phyloP scores from a whole-genome alignment of 805 yeast genomes.

The Saturnispora saitoi region DNA sequence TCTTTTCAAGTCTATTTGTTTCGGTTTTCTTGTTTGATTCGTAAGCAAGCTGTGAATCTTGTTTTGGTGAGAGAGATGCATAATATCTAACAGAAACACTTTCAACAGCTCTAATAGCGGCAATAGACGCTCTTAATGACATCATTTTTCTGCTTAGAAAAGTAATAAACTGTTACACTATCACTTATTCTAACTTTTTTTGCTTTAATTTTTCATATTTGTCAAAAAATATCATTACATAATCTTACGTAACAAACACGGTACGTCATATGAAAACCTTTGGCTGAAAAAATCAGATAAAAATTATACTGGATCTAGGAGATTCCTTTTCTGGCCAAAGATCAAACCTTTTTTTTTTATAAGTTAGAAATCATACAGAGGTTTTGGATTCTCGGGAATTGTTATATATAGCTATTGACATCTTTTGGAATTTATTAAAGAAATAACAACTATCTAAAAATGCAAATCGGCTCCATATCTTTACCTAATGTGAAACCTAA shows the following conservation, averaged over 20 bases:
- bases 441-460: background rate
- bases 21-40: slow-evolving; percentile 51
- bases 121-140: background rate
- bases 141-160: background rate
- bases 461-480: slow-evolving; percentile 12
- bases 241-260: slow-evolving; percentile 2
- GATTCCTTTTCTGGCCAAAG: background rate
- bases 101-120: background rate
- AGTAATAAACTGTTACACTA: background rate
- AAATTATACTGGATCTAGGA: background rate
- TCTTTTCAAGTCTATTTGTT: slow-evolving; percentile 61
- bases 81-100: background rate
- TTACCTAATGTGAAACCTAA: slow-evolving; percentile 23
- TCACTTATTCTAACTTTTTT: too few species aligned
- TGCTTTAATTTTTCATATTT: too few species aligned
- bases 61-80: slow-evolving; percentile 8
- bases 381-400: background rate
- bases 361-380: background rate
- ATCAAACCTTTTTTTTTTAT: background rate
- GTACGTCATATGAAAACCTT: background rate
- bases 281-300: background rate
- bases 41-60: slow-evolving; percentile 10
- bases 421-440: background rate
- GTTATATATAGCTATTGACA: background rate
- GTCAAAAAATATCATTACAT: too few species aligned